Evolutionary conservation across 306 rosid genomes (phyloP).

Genomic region (Argentina anserina): DNA sequence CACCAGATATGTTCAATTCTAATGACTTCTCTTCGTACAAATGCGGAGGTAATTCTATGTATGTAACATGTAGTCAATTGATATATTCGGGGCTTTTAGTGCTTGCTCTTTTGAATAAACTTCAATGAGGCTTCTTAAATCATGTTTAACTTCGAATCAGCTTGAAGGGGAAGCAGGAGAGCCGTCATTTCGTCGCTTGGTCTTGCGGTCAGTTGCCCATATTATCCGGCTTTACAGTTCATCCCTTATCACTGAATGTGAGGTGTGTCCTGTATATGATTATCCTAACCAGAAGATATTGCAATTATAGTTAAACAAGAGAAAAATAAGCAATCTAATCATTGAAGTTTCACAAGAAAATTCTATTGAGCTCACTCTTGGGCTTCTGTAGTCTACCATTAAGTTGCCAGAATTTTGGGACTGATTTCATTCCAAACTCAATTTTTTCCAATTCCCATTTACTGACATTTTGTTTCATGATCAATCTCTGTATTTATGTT

Average conservation of each 20-base stretch:
- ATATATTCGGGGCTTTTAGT: slow-evolving; percentile 15
- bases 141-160: slow-evolving; percentile 41
- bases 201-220: slow-evolving; percentile 98
- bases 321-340: background rate
- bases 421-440: background rate
- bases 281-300: slow-evolving; percentile 17
- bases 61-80: slow-evolving; percentile 19
- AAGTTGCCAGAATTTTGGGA: background rate
- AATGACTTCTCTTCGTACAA: slow-evolving; percentile 93
- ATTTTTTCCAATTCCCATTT: background rate
- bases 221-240: slow-evolving; percentile 94
- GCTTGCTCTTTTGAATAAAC: slow-evolving; percentile 25
- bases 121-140: slow-evolving; percentile 14
- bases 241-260: slow-evolving; percentile 91
- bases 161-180: slow-evolving; percentile 96
- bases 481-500: background rate
- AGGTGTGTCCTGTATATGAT: slow-evolving; percentile 53
- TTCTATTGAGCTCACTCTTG: background rate
- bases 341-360: background rate
- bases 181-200: slow-evolving; percentile 89
- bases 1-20: slow-evolving; percentile 84
- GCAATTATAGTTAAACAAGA: slow-evolving; percentile 4
- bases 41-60: slow-evolving; percentile 67
- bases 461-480: background rate
- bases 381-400: background rate